Base-by-base conservation (phyloP, 805 yeast species). In the Candida peoriensis region DNA sequence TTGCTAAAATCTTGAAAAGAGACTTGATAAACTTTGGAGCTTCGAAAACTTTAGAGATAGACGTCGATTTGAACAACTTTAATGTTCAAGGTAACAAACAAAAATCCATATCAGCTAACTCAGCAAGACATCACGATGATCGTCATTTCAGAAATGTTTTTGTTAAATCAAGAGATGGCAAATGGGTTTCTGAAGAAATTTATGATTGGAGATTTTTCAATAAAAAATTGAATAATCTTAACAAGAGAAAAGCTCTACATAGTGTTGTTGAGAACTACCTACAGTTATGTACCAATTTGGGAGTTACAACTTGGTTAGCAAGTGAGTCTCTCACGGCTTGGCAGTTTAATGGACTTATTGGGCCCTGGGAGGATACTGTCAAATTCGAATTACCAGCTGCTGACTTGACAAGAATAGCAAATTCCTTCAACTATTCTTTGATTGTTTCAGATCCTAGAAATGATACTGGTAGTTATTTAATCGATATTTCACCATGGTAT, bases 131-230 rank as follows among this genome's bases (percentile, higher is more conserved):
- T 20, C 36, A 49, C n/a, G 47, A 49, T 25, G 50, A 55, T 14
- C 48, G 50, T 22, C 60, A 64, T 42, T 63, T 60, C 42, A 42
- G 57, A 34, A 52, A 63, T 35, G 54, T 53, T 10, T 30, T 44
- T 11, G 42, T 59, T 12, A 48, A 57, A 53, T 45, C 63, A 47
- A 49, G 67, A 64, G 38, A 61, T 37, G 54, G 50, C 1, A 40
- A 42, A 22, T 50, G 60, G 46, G 48, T 48, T 4, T 56, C 54
- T 10, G 60, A 54, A 24, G 56, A 67, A 57, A 63, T 55, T 35
- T 78, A 78, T 47, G 87, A 80, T 54, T 78, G 84, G 82, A 65
- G 85, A 39, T 79, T 77, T 46, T 80, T 78, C 65, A 68, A 66
- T 43, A 54, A 60, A 32, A 57, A 65, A 24, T 54, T 67, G n/a